Percentiles rank a stretch among this genome's conserved stretches.
Evolutionary conservation across 148 eudicot species (phyloP).

Genomic region (Simmondsia chinensis): DNA sequence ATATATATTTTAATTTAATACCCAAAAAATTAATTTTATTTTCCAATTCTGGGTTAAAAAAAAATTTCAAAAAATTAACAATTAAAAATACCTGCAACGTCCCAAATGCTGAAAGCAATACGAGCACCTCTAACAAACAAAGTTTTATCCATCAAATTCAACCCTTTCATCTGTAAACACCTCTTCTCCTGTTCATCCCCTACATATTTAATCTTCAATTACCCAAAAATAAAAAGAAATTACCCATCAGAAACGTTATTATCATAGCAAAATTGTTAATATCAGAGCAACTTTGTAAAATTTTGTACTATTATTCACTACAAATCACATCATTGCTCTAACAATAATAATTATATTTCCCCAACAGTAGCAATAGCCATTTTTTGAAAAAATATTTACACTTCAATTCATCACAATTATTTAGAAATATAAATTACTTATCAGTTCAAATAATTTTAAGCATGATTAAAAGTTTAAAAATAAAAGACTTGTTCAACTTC

Average conservation of each 20-base stretch:
- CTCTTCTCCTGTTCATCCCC: conserved; percentile 77
- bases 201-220: conserved; percentile 64
- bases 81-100: conserved; percentile 63
- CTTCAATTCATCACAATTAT: too few relatives aligned
- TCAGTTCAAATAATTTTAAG: too few relatives aligned
- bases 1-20: background rate
- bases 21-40: background rate
- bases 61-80: background rate
- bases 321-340: too few relatives aligned
- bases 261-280: background rate
- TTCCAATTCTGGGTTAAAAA: background rate
- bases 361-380: too few relatives aligned
- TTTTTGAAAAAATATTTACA: too few relatives aligned
- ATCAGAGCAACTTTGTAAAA: background rate
- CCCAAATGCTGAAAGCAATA: conserved; percentile 86
- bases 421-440: too few relatives aligned
- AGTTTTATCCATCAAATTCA: conserved; percentile 76
- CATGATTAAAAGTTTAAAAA: too few relatives aligned
- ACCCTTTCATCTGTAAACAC: conserved; percentile 60
- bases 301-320: too few relatives aligned
- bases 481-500: too few relatives aligned
- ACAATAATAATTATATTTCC: too few relatives aligned
- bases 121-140: conserved; percentile 57
- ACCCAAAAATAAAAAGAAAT: background rate
- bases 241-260: background rate